A percentile compares a stretch with the other conserved stretches of the same genome.
Evolutionary conservation across 2,329 filamentous ascomycete species (phyloP).

Genomic region (Thielaviopsis populi): DNA sequence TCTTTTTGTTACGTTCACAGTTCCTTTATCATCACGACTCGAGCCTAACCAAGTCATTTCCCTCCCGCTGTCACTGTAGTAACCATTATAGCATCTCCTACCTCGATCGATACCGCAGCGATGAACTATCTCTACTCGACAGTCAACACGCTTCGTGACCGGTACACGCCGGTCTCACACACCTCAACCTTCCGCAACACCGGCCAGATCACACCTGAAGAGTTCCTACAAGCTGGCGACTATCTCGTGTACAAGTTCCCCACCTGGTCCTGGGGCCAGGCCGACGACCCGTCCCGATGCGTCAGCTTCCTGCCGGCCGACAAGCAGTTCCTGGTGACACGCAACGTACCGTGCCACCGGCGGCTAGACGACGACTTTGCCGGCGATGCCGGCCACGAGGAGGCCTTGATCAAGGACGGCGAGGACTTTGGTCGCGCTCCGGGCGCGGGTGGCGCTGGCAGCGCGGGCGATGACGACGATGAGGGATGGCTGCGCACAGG

Average conservation of each 20-base stretch:
- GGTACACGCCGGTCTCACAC: conserved; percentile 74
- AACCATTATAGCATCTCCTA: background rate
- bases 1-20: background rate
- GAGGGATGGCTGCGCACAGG: conserved; percentile 89
- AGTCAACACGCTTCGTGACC: conserved; percentile 81
- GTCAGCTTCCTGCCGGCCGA: conserved; percentile 67
- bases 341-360: conserved; percentile 84
- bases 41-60: too few relatives aligned
- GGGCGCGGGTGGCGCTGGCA: conserved; percentile 26
- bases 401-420: conserved; percentile 70
- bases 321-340: conserved; percentile 91
- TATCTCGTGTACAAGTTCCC: conserved; percentile 99
- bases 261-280: conserved; percentile 92
- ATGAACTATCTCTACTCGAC: conserved; percentile 93
- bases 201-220: conserved; percentile 91
- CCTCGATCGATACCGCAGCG: conserved; percentile 19
- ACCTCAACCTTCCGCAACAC: conserved; percentile 88
- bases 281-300: conserved; percentile 64
- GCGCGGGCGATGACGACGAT: conserved; percentile 45
- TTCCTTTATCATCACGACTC: too few relatives aligned
- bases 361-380: conserved; percentile 88
- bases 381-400: conserved; percentile 71
- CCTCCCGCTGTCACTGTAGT: background rate
- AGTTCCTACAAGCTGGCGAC: conserved; percentile 90
- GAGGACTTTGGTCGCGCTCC: conserved; percentile 36